Base-by-base conservation (phyloP, 2,329 filamentous ascomycete genomes). In the Alternaria ethzedia region DNA sequence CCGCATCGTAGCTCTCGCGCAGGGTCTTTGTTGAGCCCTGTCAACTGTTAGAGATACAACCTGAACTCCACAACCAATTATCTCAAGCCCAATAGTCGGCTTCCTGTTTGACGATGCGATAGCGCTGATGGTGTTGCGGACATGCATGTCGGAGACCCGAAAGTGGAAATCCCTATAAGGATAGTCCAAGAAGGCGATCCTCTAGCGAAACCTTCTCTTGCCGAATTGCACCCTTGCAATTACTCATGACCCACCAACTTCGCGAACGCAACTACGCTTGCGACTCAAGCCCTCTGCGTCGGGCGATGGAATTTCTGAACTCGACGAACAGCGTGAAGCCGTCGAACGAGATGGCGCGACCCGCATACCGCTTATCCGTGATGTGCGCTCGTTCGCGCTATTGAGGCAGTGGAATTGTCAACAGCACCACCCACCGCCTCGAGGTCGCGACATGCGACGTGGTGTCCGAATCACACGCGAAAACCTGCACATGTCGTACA, bases 191-290 rank as follows among this genome's bases (percentile, higher is more conserved):
- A 28, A 30, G 46, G 47, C 20, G 44, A 55, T 59, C 56, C 49
- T 50, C n/a, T 63, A 63, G 59, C 60, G 56, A 60, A 52, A 60
- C 44, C 57, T 59, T 64, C 36, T 51, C 49, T 46, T 17, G 26
- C 47, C 49, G 23, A 49, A 17, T 57, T 56, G 50, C 51, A 45
- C 50, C 59, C 59, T 57, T 55, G 50, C 30, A 54, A 61, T 65
- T 59, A 62, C 23, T 46, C 44, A 47, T 43, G 51, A 50, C 45
- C 46, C 46, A 52, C 46, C 51, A 43, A 26, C 57, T 43, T 36
- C 36, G 36, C 55, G 10, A 46, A 56, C 25, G 54, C 46, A 13
- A 15, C 15, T 11, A 20, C 30, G 43, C 21, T 43, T 20, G 36
- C 43, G 28, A 30, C 44, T 36, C 45, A 55, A 52, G 41, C 54